A percentile compares a stretch with the other conserved stretches of the same genome.
These are phyloP conservation scores for Crithidia acanthocephali DNA, from an alignment of 208 protist species.

Conservation along the genomic window DNA sequence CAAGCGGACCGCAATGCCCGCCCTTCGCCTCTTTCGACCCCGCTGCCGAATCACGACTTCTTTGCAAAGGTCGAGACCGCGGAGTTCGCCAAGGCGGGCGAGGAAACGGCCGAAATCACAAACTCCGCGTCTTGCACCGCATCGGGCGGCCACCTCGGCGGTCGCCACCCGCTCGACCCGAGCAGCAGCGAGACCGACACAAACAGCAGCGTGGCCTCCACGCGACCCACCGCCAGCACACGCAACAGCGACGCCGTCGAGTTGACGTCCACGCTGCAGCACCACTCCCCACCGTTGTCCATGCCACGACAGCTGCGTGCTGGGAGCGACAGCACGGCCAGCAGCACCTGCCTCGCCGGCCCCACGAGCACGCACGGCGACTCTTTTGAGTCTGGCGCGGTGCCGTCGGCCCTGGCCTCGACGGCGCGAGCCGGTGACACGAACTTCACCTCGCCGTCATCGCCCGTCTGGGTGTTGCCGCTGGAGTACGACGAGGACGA, in stretches of 20 bases:
- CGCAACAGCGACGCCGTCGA: conserved; percentile 9
- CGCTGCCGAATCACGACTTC: not conserved
- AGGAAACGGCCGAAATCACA: not conserved
- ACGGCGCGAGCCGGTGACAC: not conserved
- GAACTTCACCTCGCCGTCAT: not conserved
- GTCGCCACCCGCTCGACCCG: not conserved
- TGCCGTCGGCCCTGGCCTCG: not conserved
- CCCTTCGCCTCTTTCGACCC: not conserved
- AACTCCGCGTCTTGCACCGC: not conserved
- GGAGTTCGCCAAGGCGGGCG: not conserved
- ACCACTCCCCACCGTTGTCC: too few species aligned
- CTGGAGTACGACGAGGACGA: conserved; percentile 19
- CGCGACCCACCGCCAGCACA: not conserved
- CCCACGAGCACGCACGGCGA: not conserved
- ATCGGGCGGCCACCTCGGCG: not conserved
- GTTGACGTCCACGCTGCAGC: not conserved
- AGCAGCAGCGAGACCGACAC: conserved; percentile 8
- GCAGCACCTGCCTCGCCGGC: not conserved
- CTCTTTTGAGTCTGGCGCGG: not conserved
- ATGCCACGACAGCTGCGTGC: too few species aligned
- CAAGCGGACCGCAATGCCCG: not conserved
- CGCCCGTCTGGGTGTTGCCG: conserved; percentile 8
- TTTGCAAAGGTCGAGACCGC: not conserved
- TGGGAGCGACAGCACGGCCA: not conserved
- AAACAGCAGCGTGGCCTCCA: conserved; percentile 16